Evolutionary conservation across 257 asterid genomes (phyloP).

Genomic region (Przewalskia tangutica): DNA sequence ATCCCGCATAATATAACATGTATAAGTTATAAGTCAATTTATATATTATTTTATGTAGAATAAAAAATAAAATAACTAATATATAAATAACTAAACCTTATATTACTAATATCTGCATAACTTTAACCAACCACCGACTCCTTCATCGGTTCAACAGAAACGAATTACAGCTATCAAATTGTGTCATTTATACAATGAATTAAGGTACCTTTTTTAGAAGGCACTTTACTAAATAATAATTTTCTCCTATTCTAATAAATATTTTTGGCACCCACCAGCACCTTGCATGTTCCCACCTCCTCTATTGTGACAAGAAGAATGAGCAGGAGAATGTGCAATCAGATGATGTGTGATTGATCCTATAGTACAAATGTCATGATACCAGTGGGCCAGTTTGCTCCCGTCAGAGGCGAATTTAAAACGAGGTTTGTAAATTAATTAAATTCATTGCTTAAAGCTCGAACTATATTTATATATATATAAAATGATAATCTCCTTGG

Average conservation of each 20-base stretch:
- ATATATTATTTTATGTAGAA: no score
- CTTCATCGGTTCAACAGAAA: not conserved
- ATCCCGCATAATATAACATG: not conserved
- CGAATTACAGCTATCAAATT: not conserved
- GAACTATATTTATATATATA: no score
- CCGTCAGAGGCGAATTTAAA: no score
- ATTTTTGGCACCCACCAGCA: not conserved
- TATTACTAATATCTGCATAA: no score
- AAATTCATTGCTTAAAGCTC: no score
- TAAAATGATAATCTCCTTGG: no score
- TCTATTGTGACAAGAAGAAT: not conserved
- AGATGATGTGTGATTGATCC: not conserved
- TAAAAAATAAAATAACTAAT: no score
- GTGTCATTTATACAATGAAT: not conserved
- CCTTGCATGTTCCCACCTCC: not conserved
- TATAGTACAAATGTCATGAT: no score
- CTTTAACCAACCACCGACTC: no score
- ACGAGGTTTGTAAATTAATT: no score
- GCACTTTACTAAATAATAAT: not conserved
- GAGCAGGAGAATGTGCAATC: constrained; percentile 1
- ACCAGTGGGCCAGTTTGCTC: no score
- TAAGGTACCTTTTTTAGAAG: not conserved
- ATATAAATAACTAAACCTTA: no score
- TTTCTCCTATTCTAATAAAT: not conserved
- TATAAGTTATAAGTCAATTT: not conserved